Evolutionary conservation across 495 filamentous ascomycete genomes (phyloP), one percentile per base, ranked within the genome.

Genomic region (Daldinia decipiens): DNA sequence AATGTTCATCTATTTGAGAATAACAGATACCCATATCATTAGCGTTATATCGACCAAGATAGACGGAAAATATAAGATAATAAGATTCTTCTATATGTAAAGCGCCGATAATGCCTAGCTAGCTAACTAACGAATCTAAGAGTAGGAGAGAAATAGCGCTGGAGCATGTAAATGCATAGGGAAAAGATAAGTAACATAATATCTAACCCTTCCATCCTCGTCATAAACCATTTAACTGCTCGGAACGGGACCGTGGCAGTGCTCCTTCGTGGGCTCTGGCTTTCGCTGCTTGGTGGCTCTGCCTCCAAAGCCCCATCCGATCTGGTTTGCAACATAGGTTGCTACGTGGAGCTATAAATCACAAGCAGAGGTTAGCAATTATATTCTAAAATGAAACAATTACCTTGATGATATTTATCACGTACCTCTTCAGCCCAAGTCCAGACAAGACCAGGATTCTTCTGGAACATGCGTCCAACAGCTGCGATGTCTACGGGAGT

Each of bases 391-490:
- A n/a, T 31, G 15, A 19, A 26, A 8, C 7, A 24, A 26, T 27
- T 36, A 0, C 7, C 11, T 21, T 17, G 5, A 3, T 26, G n/a
- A 4, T 0, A 45, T 19, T 24, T 4, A 62, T 15, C 24, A 62
- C 70, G 5, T 65, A 72, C 70, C 29, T 92, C 88, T 65, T 90
- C 86, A 1, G 89, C 90, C 81, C 84, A 92, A 0, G 79, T 70
- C 85, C 89, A 91, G 55, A 90, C 88, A 27, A 92, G 73, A 0
- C 86, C 85, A 0, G 90, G 89, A 71, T 92, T 87, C 80, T 89
- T 91, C 75, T 89, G 89, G 77, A 92, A 93, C 59, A 81, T 81
- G 5, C 91, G 78, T 0, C 89, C 91, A 11, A 84, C 85, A 12
- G 88, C 77, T 1, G 85, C 84, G 17, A 89, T 75, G 73, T 93